These are phyloP conservation scores for Colletotrichum gigasporum DNA, from an alignment of 2,329 filamentous ascomycete species.

Conservation along the genomic window DNA sequence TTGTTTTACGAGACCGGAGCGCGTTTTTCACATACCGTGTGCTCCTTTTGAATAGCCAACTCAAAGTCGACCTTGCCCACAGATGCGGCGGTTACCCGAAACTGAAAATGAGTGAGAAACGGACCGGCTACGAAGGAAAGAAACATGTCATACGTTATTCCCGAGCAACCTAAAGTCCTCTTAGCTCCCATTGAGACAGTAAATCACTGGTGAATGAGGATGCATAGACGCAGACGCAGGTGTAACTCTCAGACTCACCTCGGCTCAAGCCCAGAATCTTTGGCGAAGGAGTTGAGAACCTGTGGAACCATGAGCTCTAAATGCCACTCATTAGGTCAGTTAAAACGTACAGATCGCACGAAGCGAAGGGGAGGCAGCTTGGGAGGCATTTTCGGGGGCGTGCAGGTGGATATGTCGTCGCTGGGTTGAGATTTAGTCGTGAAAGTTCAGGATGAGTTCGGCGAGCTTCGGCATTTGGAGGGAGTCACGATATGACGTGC, in stretches of 20 bases:
- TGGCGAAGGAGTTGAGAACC: constrained; percentile 88
- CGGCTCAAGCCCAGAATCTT: constrained; percentile 87
- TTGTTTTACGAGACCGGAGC: background rate
- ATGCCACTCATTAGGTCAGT: background rate
- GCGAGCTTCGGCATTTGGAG: constrained; percentile 20
- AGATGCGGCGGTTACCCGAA: constrained; percentile 71
- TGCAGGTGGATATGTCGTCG: background rate
- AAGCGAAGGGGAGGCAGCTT: constrained; percentile 34
- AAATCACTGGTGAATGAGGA: no score
- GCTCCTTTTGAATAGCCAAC: constrained; percentile 76
- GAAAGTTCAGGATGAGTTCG: background rate
- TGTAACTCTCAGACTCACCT: constrained; percentile 63
- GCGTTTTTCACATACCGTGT: constrained; percentile 73
- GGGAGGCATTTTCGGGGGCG: constrained; percentile 16
- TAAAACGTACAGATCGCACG: constrained; percentile 65
- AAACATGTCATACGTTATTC: constrained; percentile 44
- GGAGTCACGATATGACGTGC: constrained; percentile 13
- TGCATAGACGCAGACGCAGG: background rate
- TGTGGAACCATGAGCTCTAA: constrained; percentile 43
- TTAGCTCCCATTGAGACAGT: background rate
- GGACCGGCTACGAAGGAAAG: no score
- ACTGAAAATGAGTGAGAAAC: constrained; percentile 51
- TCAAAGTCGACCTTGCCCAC: constrained; percentile 80
- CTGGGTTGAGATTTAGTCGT: background rate
- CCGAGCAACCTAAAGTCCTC: constrained; percentile 47